These are phyloP conservation scores for Kazachstania psychrophila DNA, from an alignment of 805 yeast species.

Conservation along the genomic window DNA sequence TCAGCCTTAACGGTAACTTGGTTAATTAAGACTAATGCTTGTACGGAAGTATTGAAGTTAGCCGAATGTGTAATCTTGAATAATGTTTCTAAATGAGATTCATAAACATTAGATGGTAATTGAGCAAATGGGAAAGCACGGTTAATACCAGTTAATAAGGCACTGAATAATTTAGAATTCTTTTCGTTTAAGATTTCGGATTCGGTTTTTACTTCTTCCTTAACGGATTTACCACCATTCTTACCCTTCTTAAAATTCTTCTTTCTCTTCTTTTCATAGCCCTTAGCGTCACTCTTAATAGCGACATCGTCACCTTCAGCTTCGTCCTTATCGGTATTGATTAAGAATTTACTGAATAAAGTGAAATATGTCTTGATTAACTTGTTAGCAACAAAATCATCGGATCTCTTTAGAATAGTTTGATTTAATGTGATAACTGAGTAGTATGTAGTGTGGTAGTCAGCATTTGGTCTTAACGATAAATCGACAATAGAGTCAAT, in stretches of 20 bases:
- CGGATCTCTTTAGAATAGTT: slow-evolving; percentile 73
- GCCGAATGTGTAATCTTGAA: slow-evolving; percentile 89
- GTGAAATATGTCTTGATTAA: slow-evolving; percentile 79
- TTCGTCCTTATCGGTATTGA: slow-evolving; percentile 51
- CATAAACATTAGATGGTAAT: slow-evolving; percentile 59
- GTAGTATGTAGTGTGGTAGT: slow-evolving; percentile 82
- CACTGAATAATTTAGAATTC: slow-evolving; percentile 76
- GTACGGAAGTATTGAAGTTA: slow-evolving; percentile 88
- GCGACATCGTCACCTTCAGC: slow-evolving; percentile 33
- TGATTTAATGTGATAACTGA: slow-evolving; percentile 84
- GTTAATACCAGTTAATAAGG: slow-evolving; percentile 86
- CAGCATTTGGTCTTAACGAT: slow-evolving; percentile 63
- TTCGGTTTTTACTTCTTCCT: slow-evolving; percentile 47
- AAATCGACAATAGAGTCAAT: slow-evolving; percentile 74
- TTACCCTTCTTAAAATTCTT: slow-evolving; percentile 73
- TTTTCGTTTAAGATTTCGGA: slow-evolving; percentile 66
- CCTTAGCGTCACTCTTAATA: slow-evolving; percentile 28
- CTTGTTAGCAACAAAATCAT: slow-evolving; percentile 71
- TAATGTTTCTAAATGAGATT: slow-evolving; percentile 70
- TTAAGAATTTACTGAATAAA: slow-evolving; percentile 71
- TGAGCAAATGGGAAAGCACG: slow-evolving; percentile 91
- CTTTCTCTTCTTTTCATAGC: slow-evolving; percentile 54
- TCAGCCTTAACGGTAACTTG: slow-evolving; percentile 62
- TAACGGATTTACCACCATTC: slow-evolving; percentile 79
- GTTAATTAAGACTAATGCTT: slow-evolving; percentile 77